Percentiles rank a stretch among this genome's conserved stretches.
These are phyloP conservation scores for Helenozyma baotianmanensis DNA, from an alignment of 805 yeast genomes.

Conservation along the genomic window DNA sequence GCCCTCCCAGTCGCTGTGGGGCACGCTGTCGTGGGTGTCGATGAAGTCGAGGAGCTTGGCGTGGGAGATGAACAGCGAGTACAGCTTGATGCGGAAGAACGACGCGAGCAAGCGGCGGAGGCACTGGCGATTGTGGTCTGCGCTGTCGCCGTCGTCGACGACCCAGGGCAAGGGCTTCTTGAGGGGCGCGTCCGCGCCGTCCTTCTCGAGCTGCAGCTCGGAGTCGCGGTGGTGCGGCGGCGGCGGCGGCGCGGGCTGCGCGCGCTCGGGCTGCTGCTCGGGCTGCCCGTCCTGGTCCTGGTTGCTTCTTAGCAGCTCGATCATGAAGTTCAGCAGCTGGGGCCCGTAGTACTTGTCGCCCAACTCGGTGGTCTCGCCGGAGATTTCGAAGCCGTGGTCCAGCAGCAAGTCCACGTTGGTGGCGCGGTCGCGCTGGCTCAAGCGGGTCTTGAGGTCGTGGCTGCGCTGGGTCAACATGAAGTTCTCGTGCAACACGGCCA, in stretches of 20 bases:
- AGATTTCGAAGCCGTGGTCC: constrained; percentile 14
- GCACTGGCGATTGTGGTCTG: constrained; percentile 25
- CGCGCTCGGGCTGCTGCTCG: constrained; percentile 1
- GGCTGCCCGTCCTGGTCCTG: background rate
- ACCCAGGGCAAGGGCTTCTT: constrained; percentile 32
- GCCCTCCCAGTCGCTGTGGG: constrained; percentile 39
- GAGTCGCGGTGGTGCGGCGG: constrained; percentile 3
- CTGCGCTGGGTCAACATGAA: constrained; percentile 1
- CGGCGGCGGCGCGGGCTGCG: constrained; percentile 7
- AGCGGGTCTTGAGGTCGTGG: background rate
- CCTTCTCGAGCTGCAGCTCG: constrained; percentile 2
- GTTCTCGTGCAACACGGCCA: constrained; percentile 18
- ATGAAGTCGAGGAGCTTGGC: constrained; percentile 32
- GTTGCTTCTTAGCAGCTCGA: constrained; percentile 25
- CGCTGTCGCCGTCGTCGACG: constrained; percentile 8
- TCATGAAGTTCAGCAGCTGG: constrained; percentile 45
- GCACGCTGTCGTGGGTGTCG: constrained; percentile 26
- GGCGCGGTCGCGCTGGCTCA: background rate
- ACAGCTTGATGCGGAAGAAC: constrained; percentile 38
- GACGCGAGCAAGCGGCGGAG: constrained; percentile 33
- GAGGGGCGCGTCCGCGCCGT: background rate
- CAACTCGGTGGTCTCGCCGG: constrained; percentile 35
- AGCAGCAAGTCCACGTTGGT: background rate
- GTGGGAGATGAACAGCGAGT: constrained; percentile 36
- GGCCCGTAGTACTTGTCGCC: constrained; percentile 50